phyloP scores from a whole-genome alignment of 2,329 filamentous ascomycete genomes.

The Helicocarpus griseus region DNA sequence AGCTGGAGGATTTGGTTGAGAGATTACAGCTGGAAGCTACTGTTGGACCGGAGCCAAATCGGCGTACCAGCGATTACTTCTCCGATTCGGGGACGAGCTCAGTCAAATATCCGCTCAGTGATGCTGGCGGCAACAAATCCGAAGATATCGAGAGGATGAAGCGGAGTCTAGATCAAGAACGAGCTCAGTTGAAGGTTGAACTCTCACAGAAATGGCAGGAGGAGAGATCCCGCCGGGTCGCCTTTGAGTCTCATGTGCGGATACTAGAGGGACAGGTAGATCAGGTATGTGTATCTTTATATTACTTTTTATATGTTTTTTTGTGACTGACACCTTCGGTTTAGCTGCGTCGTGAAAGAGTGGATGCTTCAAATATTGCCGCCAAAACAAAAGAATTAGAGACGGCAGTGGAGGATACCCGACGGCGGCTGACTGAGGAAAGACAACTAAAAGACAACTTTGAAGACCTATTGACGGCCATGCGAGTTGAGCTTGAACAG shows the following conservation, averaged over 20 bases:
- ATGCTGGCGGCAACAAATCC: constrained; percentile 41
- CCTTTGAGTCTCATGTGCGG: constrained; percentile 74
- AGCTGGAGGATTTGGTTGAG: constrained; percentile 89
- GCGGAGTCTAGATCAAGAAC: constrained; percentile 79
- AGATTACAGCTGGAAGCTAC: constrained; percentile 68
- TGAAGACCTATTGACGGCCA: constrained; percentile 76
- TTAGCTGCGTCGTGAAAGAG: constrained; percentile 44
- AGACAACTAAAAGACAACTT: constrained; percentile 83
- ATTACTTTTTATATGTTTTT: not conserved
- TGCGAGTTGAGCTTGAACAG: constrained; percentile 72
- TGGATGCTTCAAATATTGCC: constrained; percentile 35
- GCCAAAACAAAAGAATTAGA: constrained; percentile 70
- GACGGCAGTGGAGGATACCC: constrained; percentile 67
- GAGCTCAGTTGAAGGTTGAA: constrained; percentile 74
- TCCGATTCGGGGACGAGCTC: constrained; percentile 91
- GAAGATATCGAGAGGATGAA: constrained; percentile 76
- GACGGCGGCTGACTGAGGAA: constrained; percentile 74
- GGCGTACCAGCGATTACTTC: constrained; percentile 92
- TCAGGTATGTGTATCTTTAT: constrained; percentile 36
- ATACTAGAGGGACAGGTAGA: constrained; percentile 70
- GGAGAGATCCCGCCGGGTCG: constrained; percentile 64
- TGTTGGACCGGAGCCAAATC: constrained; percentile 47
- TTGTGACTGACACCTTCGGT: constrained; percentile 33
- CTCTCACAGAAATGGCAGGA: constrained; percentile 80
- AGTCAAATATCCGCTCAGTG: constrained; percentile 60